Evolutionary conservation across 805 yeast species (phyloP).

Genomic region (Candida koratica): DNA sequence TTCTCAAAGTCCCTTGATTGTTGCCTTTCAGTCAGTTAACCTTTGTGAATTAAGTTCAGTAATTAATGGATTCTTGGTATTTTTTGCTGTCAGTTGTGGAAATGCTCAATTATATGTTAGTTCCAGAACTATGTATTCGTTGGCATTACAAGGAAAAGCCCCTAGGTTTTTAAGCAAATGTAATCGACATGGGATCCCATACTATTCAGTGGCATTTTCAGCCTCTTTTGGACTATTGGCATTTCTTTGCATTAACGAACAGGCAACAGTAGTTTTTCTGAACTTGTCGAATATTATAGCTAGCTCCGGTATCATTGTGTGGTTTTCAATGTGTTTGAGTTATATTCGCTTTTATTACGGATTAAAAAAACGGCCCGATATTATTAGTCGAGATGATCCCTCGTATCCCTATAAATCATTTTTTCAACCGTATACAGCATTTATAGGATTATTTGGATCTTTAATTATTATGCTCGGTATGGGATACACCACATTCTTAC

Average conservation of each 20-base stretch:
- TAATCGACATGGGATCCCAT: conserved; percentile 67
- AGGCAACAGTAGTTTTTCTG: conserved; percentile 61
- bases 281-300: conserved; percentile 65
- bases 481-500: conserved; percentile 61
- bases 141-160: conserved; percentile 50
- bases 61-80: conserved; percentile 43
- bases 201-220: conserved; percentile 61
- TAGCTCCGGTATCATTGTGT: conserved; percentile 71
- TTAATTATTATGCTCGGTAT: conserved; percentile 47
- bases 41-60: conserved; percentile 35
- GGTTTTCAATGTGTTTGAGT: conserved; percentile 71
- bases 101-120: conserved; percentile 43
- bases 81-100: conserved; percentile 45
- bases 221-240: conserved; percentile 59
- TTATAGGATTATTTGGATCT: conserved; percentile 57
- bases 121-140: conserved; percentile 40
- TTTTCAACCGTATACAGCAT: conserved; percentile 65
- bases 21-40: conserved; percentile 39
- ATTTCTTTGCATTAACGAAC: conserved; percentile 53
- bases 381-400: conserved; percentile 57
- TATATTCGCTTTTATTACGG: conserved; percentile 64
- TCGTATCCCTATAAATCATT: conserved; percentile 68
- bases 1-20: conserved; percentile 44
- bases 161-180: conserved; percentile 61
- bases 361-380: conserved; percentile 56